Conservation (phyloP, 192 early-diverging fungal species). For the Coemansia sp. region DNA sequence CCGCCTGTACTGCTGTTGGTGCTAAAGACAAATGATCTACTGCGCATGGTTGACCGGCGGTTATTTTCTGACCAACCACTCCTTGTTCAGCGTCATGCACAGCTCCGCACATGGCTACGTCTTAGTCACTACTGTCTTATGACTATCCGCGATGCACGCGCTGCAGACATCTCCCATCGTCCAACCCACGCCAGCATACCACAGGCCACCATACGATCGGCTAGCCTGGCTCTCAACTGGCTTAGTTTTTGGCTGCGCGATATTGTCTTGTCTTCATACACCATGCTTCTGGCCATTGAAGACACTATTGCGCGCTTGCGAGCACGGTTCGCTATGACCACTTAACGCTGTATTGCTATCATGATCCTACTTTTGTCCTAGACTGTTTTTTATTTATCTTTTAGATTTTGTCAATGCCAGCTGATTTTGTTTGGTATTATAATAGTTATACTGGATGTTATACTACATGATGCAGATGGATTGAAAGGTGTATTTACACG, state of each 20-base stretch:
- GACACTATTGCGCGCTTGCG: conserved; percentile 31
- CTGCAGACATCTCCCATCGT: conserved; percentile 27
- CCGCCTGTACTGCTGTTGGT: conserved; percentile 82
- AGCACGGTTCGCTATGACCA: background rate
- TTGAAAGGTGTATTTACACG: no score
- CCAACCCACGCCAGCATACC: conserved; percentile 14
- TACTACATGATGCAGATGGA: no score
- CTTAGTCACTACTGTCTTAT: conserved; percentile 47
- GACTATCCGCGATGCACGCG: conserved; percentile 38
- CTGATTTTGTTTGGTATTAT: no score
- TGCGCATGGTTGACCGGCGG: conserved; percentile 67
- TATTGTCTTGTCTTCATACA: conserved; percentile 17
- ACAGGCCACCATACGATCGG: conserved; percentile 8
- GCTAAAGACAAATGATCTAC: conserved; percentile 89
- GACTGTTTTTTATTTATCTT: background rate
- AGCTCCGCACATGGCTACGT: conserved; percentile 42
- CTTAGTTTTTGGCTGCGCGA: conserved; percentile 30
- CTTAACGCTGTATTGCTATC: background rate
- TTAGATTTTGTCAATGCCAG: background rate
- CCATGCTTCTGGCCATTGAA: conserved; percentile 14
- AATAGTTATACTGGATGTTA: no score
- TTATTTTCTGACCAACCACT: conserved; percentile 51
- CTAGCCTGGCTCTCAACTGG: conserved; percentile 24
- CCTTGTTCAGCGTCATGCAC: conserved; percentile 40
- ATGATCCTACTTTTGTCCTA: background rate